Base-by-base conservation (phyloP, 1,284 basidiomycete genomes). In the Violaceomyces palustris region DNA sequence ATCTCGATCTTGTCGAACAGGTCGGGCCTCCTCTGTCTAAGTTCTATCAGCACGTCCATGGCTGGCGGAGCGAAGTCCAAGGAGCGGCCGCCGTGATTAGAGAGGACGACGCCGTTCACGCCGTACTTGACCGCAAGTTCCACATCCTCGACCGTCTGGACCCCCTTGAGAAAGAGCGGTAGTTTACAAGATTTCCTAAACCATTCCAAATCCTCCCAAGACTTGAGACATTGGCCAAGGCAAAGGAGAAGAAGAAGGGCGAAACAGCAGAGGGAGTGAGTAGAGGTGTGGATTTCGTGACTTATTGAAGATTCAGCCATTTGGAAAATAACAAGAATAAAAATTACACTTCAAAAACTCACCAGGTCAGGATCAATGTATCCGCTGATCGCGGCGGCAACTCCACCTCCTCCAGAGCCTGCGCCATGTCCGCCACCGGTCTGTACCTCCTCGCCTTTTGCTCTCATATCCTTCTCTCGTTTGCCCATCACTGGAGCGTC, bases 401-500 rank as follows among this genome's bases (percentile, higher is more conserved):
- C 77, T 27, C 75, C 67, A 3, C 61, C 39, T 66, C 74, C 46
- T 22, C 50, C 37, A 2, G 45, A 45, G n/a, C 51, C 51, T 31
- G 55, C 46, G 27, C 49, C 38, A 34, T 58, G 49, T 36, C 54
- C 51, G 28, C 42, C 34, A 19, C 74, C 74, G 18, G 68, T 73
- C 26, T 75, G 73, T 28, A 71, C 68, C 18, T 67, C 61, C 22
- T 74, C 71, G 12, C 72, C 72, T 47, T 76, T 75, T 19, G 66
- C 50, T 6, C 79, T 66, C 64, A 78, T 72, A 63, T 94, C 90
- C 34, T 82, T 75, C 74, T 94, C 91, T 29, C 90, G 80, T 67
- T 91, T 90, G 11, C 89, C 86, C 6, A 87, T 80, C 7, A 88
- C 82, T 4, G 88, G 79, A 6, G 89, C 88, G 75, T 94, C 91